phyloP scores from a whole-genome alignment of 73 alveolate genomes.

The Symbiodinium natans region DNA sequence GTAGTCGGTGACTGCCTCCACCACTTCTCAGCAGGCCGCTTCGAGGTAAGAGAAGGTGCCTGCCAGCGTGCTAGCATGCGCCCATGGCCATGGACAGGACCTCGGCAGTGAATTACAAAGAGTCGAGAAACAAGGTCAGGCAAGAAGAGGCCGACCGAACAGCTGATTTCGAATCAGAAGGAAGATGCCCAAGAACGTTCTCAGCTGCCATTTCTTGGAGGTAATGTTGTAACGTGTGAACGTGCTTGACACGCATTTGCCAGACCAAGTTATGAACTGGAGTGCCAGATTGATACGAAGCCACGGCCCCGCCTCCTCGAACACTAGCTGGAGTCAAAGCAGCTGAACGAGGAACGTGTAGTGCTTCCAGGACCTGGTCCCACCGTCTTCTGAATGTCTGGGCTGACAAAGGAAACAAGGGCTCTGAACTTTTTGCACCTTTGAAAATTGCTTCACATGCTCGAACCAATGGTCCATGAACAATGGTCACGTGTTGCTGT shows the following conservation, averaged over 20 bases:
- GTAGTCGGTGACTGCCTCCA: no score
- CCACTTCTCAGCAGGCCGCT: no score
- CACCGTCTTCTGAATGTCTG: not conserved
- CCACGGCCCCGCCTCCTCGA: conserved; percentile 32
- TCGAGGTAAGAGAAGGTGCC: no score
- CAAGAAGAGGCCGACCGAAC: no score
- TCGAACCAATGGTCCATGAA: not conserved
- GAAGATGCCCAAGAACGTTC: not conserved
- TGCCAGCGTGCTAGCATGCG: no score
- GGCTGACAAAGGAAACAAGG: conserved; percentile 13
- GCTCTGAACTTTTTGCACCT: no score
- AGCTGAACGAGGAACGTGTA: not conserved
- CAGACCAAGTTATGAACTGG: not conserved
- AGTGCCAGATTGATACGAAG: not conserved
- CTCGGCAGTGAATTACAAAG: no score
- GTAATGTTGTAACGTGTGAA: not conserved
- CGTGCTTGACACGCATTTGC: not conserved
- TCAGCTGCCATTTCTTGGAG: conserved; percentile 23
- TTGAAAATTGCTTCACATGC: not conserved
- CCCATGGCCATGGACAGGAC: no score
- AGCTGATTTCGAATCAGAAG: not conserved
- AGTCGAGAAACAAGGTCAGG: no score
- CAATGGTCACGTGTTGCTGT: not conserved
- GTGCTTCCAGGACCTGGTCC: not conserved
- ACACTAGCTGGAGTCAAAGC: not conserved